Evolutionary conservation across 2,329 filamentous ascomycete genomes (phyloP).

Genomic region (Tolypocladium cylindrosporum): DNA sequence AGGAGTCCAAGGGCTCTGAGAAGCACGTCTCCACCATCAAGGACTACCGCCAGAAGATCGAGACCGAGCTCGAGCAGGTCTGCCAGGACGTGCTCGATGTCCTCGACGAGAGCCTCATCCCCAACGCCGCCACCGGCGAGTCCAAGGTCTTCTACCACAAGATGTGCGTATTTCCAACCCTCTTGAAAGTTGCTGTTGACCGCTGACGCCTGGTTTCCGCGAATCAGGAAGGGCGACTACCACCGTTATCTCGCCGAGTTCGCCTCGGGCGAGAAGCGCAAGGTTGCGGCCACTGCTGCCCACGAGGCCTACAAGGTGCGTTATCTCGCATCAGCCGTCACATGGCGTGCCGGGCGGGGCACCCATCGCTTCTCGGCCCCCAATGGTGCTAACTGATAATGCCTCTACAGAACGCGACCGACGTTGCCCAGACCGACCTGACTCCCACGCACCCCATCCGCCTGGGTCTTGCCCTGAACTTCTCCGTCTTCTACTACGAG

Average conservation of each 20-base stretch:
- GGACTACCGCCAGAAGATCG: slow-evolving; percentile 97
- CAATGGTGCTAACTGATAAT: neutral
- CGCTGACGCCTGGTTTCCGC: slow-evolving; percentile 3
- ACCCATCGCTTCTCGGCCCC: slow-evolving; percentile 5
- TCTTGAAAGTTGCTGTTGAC: neutral
- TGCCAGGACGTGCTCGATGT: slow-evolving; percentile 97
- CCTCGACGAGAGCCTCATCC: slow-evolving; percentile 85
- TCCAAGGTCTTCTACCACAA: slow-evolving; percentile 99
- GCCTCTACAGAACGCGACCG: slow-evolving; percentile 72
- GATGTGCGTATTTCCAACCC: slow-evolving; percentile 58
- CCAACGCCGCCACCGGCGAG: slow-evolving; percentile 92
- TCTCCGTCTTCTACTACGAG: slow-evolving; percentile 99
- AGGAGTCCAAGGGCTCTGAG: slow-evolving; percentile 96
- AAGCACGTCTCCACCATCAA: slow-evolving; percentile 91
- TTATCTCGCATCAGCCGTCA: slow-evolving; percentile 7
- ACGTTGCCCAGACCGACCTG: slow-evolving; percentile 95
- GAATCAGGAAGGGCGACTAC: slow-evolving; percentile 84
- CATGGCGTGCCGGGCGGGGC: slow-evolving; percentile 10
- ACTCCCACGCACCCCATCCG: slow-evolving; percentile 97
- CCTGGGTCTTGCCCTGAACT: slow-evolving; percentile 94
- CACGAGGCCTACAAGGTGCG: slow-evolving; percentile 96
- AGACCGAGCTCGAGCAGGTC: slow-evolving; percentile 92
- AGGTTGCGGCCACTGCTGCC: slow-evolving; percentile 74
- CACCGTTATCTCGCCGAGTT: slow-evolving; percentile 94
- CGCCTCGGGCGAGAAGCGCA: slow-evolving; percentile 84